Percentiles rank a stretch among this genome's conserved stretches.
Conservation (phyloP, 2,329 filamentous ascomycete genomes). For the Scedosporium minutisporum region DNA sequence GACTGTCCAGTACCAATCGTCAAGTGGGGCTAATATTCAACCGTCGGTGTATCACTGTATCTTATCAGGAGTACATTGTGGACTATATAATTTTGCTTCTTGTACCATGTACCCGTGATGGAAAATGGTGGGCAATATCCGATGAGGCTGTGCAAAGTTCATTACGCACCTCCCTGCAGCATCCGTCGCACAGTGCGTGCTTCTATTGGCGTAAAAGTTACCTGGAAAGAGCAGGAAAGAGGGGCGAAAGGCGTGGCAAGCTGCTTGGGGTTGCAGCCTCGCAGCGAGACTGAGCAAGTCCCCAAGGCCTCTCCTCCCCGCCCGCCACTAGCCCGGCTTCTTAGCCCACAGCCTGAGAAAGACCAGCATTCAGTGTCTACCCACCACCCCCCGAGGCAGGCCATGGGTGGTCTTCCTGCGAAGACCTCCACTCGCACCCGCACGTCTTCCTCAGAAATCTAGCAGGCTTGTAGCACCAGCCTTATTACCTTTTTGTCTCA, state of each 20-base stretch:
- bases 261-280: slow-evolving; percentile 5
- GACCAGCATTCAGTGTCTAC: background rate
- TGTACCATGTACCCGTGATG: background rate
- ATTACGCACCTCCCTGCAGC: background rate
- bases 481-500: background rate
- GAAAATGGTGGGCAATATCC: background rate
- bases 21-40: background rate
- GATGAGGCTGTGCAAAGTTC: slow-evolving; percentile 1
- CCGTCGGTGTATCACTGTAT: background rate
- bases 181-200: background rate
- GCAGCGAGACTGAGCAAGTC: background rate
- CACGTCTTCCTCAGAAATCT: background rate
- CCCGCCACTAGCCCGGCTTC: background rate
- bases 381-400: background rate
- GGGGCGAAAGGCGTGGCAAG: background rate
- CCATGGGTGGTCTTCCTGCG: background rate
- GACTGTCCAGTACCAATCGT: background rate
- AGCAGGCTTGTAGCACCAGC: background rate
- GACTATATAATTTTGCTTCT: background rate
- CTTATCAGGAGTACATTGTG: background rate
- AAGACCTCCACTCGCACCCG: background rate
- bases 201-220: background rate
- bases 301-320: background rate
- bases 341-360: background rate
- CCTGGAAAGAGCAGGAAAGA: background rate